phyloP scores from a whole-genome alignment of 2,329 filamentous ascomycete genomes.

The Calonectria honghensis region DNA sequence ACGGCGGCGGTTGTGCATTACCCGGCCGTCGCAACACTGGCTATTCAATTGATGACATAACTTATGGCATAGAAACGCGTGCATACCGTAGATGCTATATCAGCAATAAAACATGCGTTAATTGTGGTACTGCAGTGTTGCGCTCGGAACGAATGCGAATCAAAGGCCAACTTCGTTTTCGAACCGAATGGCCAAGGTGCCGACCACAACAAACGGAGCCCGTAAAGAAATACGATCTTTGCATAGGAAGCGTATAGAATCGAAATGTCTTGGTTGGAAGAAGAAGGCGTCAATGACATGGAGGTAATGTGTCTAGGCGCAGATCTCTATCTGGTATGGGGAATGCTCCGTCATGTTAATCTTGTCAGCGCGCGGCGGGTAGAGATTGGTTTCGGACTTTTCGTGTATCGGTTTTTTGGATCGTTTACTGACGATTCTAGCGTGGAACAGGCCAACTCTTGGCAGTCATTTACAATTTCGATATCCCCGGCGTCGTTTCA shows the following conservation, averaged over 20 bases:
- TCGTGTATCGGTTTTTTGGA: conserved; percentile 11
- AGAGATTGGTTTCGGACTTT: neutral
- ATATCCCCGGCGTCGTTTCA: conserved; percentile 3
- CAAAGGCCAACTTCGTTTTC: neutral
- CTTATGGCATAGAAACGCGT: neutral
- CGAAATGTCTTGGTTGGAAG: neutral
- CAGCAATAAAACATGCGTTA: neutral
- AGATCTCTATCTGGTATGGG: neutral
- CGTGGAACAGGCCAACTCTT: neutral
- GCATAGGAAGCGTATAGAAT: neutral
- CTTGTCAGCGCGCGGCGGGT: neutral
- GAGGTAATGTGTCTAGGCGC: neutral
- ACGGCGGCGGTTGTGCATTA: neutral
- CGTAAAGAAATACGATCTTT: neutral
- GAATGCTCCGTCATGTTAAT: neutral
- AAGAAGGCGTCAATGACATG: neutral
- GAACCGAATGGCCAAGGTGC: neutral
- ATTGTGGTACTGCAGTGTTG: neutral
- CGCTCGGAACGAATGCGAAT: neutral
- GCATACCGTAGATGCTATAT: neutral
- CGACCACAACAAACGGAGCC: neutral
- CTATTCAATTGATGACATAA: neutral
- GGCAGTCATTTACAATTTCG: neutral
- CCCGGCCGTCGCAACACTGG: neutral
- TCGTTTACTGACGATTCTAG: neutral